phyloP scores from a whole-genome alignment of 345 rosid species.

The Linum trigynum region DNA sequence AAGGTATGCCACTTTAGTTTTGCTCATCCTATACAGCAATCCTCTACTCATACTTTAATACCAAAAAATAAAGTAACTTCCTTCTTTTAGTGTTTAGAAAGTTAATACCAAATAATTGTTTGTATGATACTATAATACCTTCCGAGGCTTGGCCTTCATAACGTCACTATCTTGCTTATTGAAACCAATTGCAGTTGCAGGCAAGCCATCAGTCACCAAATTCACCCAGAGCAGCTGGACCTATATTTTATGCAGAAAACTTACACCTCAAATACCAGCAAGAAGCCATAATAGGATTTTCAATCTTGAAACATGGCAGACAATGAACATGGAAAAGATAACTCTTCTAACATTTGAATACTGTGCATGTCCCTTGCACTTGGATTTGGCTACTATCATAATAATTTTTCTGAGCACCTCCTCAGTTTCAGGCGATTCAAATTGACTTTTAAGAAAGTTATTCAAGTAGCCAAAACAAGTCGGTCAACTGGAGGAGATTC shows the following conservation, averaged over 20 bases:
- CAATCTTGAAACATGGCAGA: not conserved
- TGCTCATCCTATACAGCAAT: too few relatives aligned
- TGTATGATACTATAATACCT: conserved; percentile 61
- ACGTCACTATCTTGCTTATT: conserved; percentile 96
- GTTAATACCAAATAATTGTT: not conserved
- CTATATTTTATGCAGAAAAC: conserved; percentile 28
- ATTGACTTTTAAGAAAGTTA: not conserved
- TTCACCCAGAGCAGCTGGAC: conserved; percentile 99
- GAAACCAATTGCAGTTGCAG: conserved; percentile 99
- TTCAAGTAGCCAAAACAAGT: not conserved
- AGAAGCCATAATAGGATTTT: not conserved
- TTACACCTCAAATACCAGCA: not conserved
- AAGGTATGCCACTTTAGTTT: too few relatives aligned
- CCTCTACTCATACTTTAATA: too few relatives aligned
- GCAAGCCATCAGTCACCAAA: conserved; percentile 97
- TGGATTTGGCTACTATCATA: too few relatives aligned
- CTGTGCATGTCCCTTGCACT: too few relatives aligned
- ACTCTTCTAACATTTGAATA: too few relatives aligned
- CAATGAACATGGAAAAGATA: not conserved
- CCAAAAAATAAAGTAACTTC: not conserved
- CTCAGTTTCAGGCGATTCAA: not conserved
- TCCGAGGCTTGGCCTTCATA: conserved; percentile 95
- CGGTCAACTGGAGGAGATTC: too few relatives aligned
- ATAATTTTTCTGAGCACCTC: not conserved
- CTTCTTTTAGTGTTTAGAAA: not conserved